Conservation (phyloP, 2,329 filamentous ascomycete species). For the Fusarium nodosum region DNA sequence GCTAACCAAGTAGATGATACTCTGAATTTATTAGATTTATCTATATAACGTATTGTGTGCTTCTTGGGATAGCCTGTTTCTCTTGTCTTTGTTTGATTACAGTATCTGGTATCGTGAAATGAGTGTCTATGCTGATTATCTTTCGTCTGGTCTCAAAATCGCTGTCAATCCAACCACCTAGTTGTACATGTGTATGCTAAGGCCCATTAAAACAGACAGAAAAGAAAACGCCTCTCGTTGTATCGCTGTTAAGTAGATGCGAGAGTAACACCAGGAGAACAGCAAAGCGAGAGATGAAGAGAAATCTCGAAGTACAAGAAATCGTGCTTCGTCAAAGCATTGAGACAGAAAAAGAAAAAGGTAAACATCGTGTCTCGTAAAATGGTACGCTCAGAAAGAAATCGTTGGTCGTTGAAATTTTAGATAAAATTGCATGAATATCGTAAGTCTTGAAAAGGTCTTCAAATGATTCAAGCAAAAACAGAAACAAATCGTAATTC, state of each 20-base stretch:
- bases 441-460: conserved; percentile 39
- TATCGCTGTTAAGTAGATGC: conserved; percentile 10
- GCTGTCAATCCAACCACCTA: conserved; percentile 38
- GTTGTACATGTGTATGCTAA: conserved; percentile 43
- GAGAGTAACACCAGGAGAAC: conserved; percentile 12
- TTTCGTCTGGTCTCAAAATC: conserved; percentile 34
- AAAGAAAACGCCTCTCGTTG: conserved; percentile 2
- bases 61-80: conserved; percentile 26
- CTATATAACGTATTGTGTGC: conserved; percentile 29
- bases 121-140: conserved; percentile 40
- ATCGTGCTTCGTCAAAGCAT: conserved; percentile 35
- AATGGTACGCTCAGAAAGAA: conserved; percentile 35
- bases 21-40: conserved; percentile 46
- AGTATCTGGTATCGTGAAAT: conserved; percentile 47
- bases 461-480: conserved; percentile 40
- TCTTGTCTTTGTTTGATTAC: conserved; percentile 39
- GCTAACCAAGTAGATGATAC: conserved; percentile 26
- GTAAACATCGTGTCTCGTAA: conserved; percentile 44
- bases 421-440: conserved; percentile 39
- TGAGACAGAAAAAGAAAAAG: conserved; percentile 33
- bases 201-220: conserved; percentile 4
- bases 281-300: conserved; percentile 1
- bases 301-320: conserved; percentile 6
- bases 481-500: conserved; percentile 43
- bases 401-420: conserved; percentile 47